Base-by-base conservation (phyloP, 1,139 yeast genomes). In the Fermentozyma sake region DNA sequence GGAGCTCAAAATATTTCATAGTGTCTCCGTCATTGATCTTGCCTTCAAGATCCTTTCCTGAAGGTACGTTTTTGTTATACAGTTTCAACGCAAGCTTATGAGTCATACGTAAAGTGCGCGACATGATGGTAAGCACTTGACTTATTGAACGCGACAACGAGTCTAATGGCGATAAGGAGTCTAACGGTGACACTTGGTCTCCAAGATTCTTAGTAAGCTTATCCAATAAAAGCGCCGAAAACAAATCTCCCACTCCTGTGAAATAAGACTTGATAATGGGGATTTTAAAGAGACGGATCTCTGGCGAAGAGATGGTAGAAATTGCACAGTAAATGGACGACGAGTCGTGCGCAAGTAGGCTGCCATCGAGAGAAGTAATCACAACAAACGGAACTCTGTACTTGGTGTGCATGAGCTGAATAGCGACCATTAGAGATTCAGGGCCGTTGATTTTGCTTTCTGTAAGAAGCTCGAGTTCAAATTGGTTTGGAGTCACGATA, bases 171-270 rank as follows among this genome's bases (percentile, higher is more conserved):
- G 24, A 18, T n/a, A n/a, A n/a, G 16, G 23, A 24, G 12, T 24
- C 22, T 10, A 28, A n/a, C 11, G 22, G 20, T 5, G 21, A 12
- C 28, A 26, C 26, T 24, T 12, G 18, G 10, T n/a, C 6, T 15
- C 12, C 16, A 11, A 26, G 13, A 10, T 59, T 56, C 21, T 55
- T 53, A 42, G 61, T 59, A 27, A 73, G 56, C 32, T 79, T 65
- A 54, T 85, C 91, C 3, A 83, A 52, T 20, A 87, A 52, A 24
- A 89, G 51, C 0, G 95, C 94, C 0, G 94, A 75, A 50, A 91
- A 86, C 23, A 91, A 59, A 46, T 91, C 98, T 2, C 98, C 98
- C 4, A 91, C 87, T 0, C 98, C 97, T 2, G 93, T 82, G 52
- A 89, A 89, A 38, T 80, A 79, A 3, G 89, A 79, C 25, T 79